A percentile compares a stretch with the other conserved stretches of the same genome.
These are phyloP conservation scores for Aspergillus steynii DNA, from an alignment of 495 filamentous ascomycete species.

Conservation along the genomic window DNA sequence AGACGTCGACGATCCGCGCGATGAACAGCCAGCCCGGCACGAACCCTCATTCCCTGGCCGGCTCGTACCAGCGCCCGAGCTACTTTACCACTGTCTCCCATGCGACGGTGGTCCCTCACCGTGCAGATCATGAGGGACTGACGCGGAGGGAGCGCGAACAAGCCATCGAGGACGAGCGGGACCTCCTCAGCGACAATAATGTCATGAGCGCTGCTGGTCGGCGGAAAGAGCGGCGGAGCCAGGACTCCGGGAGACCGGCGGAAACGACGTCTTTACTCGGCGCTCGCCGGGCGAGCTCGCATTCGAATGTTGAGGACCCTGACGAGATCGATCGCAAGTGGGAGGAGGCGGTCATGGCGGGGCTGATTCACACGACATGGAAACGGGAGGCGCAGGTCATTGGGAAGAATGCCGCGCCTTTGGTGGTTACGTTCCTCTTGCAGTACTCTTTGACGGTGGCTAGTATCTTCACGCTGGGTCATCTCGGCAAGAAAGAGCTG, in stretches of 20 bases:
- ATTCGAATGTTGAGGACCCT: slow-evolving; percentile 31
- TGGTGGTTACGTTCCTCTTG: slow-evolving; percentile 71
- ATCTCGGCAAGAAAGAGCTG: slow-evolving; percentile 63
- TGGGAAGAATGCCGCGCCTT: slow-evolving; percentile 58
- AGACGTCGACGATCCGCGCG: slow-evolving; percentile 48
- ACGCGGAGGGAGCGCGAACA: slow-evolving; percentile 62
- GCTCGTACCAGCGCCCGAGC: slow-evolving; percentile 67
- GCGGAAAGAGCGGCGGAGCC: slow-evolving; percentile 8
- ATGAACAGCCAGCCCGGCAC: slow-evolving; percentile 36
- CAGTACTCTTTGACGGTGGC: slow-evolving; percentile 75
- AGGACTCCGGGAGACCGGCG: slow-evolving; percentile 1
- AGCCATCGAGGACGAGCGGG: slow-evolving; percentile 70
- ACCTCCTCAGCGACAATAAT: slow-evolving; percentile 75
- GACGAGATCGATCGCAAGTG: slow-evolving; percentile 62
- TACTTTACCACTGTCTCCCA: slow-evolving; percentile 62
- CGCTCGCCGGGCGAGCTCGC: slow-evolving; percentile 10
- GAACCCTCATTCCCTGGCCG: slow-evolving; percentile 57
- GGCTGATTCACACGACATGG: slow-evolving; percentile 80
- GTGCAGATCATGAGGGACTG: slow-evolving; percentile 49
- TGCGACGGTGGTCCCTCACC: slow-evolving; percentile 46
- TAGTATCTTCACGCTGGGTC: slow-evolving; percentile 67
- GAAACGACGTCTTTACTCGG: slow-evolving; percentile 56
- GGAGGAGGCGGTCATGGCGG: slow-evolving; percentile 74
- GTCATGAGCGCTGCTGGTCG: slow-evolving; percentile 44
- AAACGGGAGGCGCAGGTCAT: slow-evolving; percentile 75